Conservation (phyloP, 176 grass and related monocot species). For the Musa schizocarpa region DNA sequence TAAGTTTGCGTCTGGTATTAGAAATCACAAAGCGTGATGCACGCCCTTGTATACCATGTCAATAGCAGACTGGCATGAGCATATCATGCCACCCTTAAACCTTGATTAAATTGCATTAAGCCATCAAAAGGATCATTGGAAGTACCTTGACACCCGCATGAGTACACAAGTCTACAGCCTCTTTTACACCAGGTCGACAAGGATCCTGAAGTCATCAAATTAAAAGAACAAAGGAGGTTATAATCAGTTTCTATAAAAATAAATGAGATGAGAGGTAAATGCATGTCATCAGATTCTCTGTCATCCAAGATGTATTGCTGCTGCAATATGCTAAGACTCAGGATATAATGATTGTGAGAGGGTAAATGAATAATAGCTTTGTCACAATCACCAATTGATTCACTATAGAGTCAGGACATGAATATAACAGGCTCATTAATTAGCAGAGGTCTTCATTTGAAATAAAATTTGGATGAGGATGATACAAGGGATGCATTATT, state of each 20-base stretch:
- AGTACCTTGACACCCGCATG: slow-evolving; percentile 77
- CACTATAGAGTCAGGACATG: neutral
- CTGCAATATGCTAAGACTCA: no score
- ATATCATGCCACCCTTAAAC: neutral
- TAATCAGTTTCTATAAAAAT: neutral
- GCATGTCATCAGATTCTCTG: no score
- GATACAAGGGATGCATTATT: neutral
- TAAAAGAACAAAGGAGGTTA: neutral
- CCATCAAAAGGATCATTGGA: neutral
- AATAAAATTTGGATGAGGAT: neutral
- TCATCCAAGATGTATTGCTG: no score
- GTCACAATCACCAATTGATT: neutral
- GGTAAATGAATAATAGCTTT: neutral
- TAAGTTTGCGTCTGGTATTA: neutral
- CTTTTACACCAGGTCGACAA: slow-evolving; percentile 71
- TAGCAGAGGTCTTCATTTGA: neutral
- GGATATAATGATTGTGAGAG: no score
- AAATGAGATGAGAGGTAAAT: no score
- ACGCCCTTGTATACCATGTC: neutral
- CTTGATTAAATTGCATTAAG: neutral
- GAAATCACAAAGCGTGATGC: neutral
- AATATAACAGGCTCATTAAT: neutral
- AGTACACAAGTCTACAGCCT: slow-evolving; percentile 56
- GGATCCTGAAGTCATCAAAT: slow-evolving; percentile 52
- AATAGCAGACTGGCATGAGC: neutral